Base-by-base conservation (phyloP, 305 asterid genomes). In the Solanum aculeatissimum region DNA sequence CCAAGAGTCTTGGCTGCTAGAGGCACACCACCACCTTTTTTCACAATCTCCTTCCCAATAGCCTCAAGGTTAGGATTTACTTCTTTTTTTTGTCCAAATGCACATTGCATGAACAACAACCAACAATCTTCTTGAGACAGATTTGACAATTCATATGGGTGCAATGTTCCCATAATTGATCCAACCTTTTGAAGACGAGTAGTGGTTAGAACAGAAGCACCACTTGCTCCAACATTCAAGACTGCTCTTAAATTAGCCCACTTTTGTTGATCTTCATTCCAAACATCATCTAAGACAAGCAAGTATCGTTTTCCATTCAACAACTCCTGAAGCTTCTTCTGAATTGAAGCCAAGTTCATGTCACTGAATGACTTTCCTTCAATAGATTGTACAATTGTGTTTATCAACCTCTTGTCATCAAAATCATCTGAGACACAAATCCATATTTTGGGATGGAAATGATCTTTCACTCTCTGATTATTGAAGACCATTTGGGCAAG, bases 401-500 rank as follows among this genome's bases (percentile, higher is more conserved):
- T 84, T 66, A 86, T 65, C 42, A 84, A 35, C 27, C 29, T 80
- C 53, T 29, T 65, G 11, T 80, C 63, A 75, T 88, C 84, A 68
- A 86, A 86, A 74, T 75, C 57, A 16, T 84, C 51, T 0, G 86
- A 71, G 7, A 88, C 90, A 69, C 86, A 83, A 23, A 85, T 57
- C 88, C 87, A 86, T 53, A 84, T 14, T 83, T 60, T 88, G 69
- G 82, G 21, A 43, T 84, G 62, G 15, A 86, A 83, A 80, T 72
- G 84, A 7, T 47, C 51, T 15, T 15, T 40, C 15, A 88, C 87
- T 35, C 8, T 74, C 27, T 62, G 78, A 66, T 88, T 83, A 14
- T 85, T 85, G 38, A 79, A 88, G 49, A 88, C 80, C 74, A 88
- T 11, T 47, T 84, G 86, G 55, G 88, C 90, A 23, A 87, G 42